phyloP scores from a whole-genome alignment of 2,329 filamentous ascomycete genomes.

The Fusarium heterosporum region DNA sequence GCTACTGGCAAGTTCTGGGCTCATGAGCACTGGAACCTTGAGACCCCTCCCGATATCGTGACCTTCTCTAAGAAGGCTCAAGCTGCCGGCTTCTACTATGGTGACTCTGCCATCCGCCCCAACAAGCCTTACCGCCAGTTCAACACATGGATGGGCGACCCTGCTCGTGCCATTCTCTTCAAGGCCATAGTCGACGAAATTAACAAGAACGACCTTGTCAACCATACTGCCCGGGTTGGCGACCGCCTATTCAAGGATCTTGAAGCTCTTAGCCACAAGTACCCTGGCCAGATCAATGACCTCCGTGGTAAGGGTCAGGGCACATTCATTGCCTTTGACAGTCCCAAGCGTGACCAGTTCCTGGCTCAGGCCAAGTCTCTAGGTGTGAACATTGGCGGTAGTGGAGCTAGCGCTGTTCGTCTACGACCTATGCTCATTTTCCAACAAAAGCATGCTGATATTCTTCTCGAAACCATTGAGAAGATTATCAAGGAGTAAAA shows the following conservation, averaged over 20 bases:
- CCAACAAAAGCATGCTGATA: conserved; percentile 90
- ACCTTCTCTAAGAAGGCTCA: conserved; percentile 97
- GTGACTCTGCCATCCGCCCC: conserved; percentile 80
- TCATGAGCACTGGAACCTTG: conserved; percentile 91
- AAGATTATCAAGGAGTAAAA: conserved; percentile 70
- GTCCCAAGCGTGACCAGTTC: conserved; percentile 81
- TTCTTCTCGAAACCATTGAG: conserved; percentile 82
- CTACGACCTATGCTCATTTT: conserved; percentile 92
- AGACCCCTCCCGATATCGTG: conserved; percentile 87
- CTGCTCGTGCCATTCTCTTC: conserved; percentile 85
- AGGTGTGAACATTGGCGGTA: conserved; percentile 89
- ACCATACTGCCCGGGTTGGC: conserved; percentile 80
- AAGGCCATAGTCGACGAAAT: conserved; percentile 87
- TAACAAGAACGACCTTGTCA: conserved; percentile 79
- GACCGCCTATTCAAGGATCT: conserved; percentile 81
- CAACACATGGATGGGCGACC: conserved; percentile 98
- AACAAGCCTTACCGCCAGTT: conserved; percentile 97
- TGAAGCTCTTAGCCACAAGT: conserved; percentile 73
- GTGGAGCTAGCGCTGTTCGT: conserved; percentile 79
- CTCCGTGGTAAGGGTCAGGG: conserved; percentile 88
- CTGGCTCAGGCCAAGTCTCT: conserved; percentile 80
- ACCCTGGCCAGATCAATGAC: conserved; percentile 83
- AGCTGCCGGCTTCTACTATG: conserved; percentile 92
- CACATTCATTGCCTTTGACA: conserved; percentile 94
- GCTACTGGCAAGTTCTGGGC: conserved; percentile 97